Evolutionary conservation across 805 yeast genomes (phyloP).

Genomic region (Hanseniaspora singularis): DNA sequence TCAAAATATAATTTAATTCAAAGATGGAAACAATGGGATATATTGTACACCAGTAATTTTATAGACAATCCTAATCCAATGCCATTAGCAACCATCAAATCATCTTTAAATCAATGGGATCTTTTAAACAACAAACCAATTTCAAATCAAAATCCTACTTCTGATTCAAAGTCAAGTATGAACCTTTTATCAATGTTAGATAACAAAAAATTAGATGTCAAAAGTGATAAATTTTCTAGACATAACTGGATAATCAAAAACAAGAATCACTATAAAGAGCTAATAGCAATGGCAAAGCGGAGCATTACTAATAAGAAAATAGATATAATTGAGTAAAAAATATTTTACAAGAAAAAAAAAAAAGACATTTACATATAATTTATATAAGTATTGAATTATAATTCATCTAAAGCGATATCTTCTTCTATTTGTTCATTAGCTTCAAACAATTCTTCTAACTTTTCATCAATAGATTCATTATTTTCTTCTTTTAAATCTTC

Average conservation of each 20-base stretch:
- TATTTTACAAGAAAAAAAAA: not conserved
- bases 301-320: slow-evolving; percentile 24
- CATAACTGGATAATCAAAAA: slow-evolving; percentile 35
- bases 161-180: not conserved
- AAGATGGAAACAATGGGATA: slow-evolving; percentile 65
- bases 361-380: not conserved
- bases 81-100: slow-evolving; percentile 41
- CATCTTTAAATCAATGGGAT: slow-evolving; percentile 60
- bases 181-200: slow-evolving; percentile 14
- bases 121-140: slow-evolving; percentile 21
- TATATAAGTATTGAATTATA: slow-evolving; percentile 11
- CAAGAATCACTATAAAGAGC: slow-evolving; percentile 31
- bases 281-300: slow-evolving; percentile 31
- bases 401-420: slow-evolving; percentile 14
- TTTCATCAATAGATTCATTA: slow-evolving; percentile 12
- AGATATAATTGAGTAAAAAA: slow-evolving; percentile 12
- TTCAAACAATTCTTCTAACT: slow-evolving; percentile 14
- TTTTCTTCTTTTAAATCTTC: not conserved
- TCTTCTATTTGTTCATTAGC: slow-evolving; percentile 14
- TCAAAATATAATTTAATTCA: slow-evolving; percentile 49
- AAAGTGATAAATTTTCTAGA: slow-evolving; percentile 38
- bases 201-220: slow-evolving; percentile 25
- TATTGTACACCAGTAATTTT: slow-evolving; percentile 65
- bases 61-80: slow-evolving; percentile 58
- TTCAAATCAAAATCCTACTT: not conserved